phyloP scores from a whole-genome alignment of 495 filamentous ascomycete species.

The Penicillium crystallinum region DNA sequence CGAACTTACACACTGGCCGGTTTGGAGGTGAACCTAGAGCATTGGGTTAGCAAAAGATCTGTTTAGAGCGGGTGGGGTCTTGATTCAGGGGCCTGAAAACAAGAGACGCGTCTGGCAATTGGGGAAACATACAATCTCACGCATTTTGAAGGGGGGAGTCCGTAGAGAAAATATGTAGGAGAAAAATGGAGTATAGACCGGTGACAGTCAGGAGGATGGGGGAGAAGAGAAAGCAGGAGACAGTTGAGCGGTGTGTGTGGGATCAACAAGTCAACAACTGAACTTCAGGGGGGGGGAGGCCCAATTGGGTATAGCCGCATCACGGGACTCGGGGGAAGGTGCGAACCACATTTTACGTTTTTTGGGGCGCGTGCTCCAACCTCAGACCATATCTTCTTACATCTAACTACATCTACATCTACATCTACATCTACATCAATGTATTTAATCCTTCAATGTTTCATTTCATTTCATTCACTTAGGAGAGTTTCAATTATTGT shows the following conservation, averaged over 20 bases:
- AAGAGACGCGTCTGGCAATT: conserved; percentile 32
- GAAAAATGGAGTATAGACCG: conserved; percentile 15
- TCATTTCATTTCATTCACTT: background rate
- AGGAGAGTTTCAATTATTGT: background rate
- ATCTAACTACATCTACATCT: background rate
- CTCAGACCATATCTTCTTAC: background rate
- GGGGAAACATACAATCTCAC: conserved; percentile 79
- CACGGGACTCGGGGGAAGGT: conserved; percentile 25
- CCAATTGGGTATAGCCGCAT: conserved; percentile 24
- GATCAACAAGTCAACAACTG: conserved; percentile 33
- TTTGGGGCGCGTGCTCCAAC: conserved; percentile 6
- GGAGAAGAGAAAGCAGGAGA: conserved; percentile 24
- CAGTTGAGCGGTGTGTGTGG: conserved; percentile 34
- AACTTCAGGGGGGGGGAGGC: conserved; percentile 23
- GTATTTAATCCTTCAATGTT: too few relatives aligned
- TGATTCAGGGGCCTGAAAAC: conserved; percentile 36
- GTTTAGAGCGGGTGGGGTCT: conserved; percentile 43
- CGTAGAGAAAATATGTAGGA: conserved; percentile 13
- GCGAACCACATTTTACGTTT: conserved; percentile 27
- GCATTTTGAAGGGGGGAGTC: conserved; percentile 65
- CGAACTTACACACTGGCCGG: conserved; percentile 89
- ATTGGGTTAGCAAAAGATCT: conserved; percentile 33
- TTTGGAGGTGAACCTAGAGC: conserved; percentile 90
- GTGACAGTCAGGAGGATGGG: conserved; percentile 16
- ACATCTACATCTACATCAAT: too few relatives aligned